These are phyloP conservation scores for Ceriops zippeliana DNA, from an alignment of 345 rosid genomes.

Conservation along the genomic window DNA sequence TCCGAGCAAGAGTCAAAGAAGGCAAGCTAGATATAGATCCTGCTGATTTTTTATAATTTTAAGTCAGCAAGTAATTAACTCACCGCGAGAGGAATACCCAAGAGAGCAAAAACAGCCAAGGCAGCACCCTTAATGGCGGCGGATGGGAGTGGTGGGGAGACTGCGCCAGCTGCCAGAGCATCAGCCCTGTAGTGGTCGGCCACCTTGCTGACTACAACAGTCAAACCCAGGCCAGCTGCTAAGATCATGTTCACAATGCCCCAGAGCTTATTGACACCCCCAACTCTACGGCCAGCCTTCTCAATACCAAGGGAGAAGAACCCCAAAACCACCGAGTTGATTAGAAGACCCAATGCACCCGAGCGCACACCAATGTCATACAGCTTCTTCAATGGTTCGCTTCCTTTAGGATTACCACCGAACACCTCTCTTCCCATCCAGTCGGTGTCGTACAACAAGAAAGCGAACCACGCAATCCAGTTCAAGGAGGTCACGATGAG, in stretches of 20 bases:
- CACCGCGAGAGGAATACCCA: slow-evolving; percentile 85
- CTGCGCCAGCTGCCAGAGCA: background rate
- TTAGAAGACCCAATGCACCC: slow-evolving; percentile 79
- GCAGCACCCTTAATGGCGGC: slow-evolving; percentile 47
- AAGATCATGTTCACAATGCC: slow-evolving; percentile 67
- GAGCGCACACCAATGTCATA: slow-evolving; percentile 69
- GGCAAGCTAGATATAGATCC: background rate
- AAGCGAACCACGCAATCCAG: slow-evolving; percentile 93
- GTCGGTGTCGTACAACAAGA: slow-evolving; percentile 75
- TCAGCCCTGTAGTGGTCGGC: slow-evolving; percentile 39
- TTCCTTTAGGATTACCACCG: slow-evolving; percentile 60
- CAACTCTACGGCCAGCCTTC: slow-evolving; percentile 36
- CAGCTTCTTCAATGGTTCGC: slow-evolving; percentile 16
- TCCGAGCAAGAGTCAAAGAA: no score
- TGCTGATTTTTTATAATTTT: background rate
- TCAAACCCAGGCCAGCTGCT: slow-evolving; percentile 50
- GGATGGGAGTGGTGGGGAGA: slow-evolving; percentile 33
- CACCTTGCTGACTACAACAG: slow-evolving; percentile 49
- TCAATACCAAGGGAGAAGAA: slow-evolving; percentile 58
- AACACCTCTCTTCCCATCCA: slow-evolving; percentile 93
- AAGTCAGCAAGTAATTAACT: slow-evolving; percentile 9
- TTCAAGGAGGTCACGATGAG: slow-evolving; percentile 68
- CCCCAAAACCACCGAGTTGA: slow-evolving; percentile 71
- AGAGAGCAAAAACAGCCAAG: slow-evolving; percentile 51
- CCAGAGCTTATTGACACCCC: slow-evolving; percentile 64